Evolutionary conservation across 148 eudicot species (phyloP).

Genomic region (Cornus florida): DNA sequence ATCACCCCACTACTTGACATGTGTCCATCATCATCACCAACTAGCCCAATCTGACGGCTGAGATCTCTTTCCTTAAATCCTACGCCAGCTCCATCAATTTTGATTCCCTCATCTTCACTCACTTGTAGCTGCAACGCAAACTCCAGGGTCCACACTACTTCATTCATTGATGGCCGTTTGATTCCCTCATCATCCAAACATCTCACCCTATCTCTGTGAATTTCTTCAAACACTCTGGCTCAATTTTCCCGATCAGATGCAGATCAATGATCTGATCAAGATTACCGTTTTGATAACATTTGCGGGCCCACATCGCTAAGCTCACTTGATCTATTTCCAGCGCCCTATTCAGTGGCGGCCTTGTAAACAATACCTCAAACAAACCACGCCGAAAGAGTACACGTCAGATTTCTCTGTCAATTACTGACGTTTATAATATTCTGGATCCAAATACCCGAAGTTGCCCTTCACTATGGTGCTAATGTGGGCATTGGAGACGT

Average conservation of each 20-base stretch:
- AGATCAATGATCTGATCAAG: conserved; percentile 15
- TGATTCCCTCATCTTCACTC: background rate
- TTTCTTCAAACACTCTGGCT: conserved; percentile 11
- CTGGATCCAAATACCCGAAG: conserved; percentile 26
- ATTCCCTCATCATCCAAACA: conserved; percentile 17
- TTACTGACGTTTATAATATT: conserved; percentile 10
- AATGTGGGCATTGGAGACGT: conserved; percentile 14
- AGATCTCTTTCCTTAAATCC: background rate
- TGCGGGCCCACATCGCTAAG: conserved; percentile 11
- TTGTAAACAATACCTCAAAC: conserved; percentile 22
- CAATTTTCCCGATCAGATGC: conserved; percentile 8
- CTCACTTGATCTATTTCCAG: background rate
- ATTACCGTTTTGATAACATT: conserved; percentile 9
- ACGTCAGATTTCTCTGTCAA: conserved; percentile 24
- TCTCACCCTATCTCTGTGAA: background rate
- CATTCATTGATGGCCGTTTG: conserved; percentile 19
- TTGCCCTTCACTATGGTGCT: conserved; percentile 26
- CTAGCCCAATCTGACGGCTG: background rate
- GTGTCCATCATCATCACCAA: background rate
- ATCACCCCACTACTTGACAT: background rate
- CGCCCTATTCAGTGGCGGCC: conserved; percentile 10
- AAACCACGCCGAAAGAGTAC: conserved; percentile 31
- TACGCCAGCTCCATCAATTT: background rate
- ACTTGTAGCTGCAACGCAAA: conserved; percentile 3
- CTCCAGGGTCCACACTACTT: conserved; percentile 6